Conservation (phyloP, 1,284 basidiomycete species). For the Neonothopanus nambi region DNA sequence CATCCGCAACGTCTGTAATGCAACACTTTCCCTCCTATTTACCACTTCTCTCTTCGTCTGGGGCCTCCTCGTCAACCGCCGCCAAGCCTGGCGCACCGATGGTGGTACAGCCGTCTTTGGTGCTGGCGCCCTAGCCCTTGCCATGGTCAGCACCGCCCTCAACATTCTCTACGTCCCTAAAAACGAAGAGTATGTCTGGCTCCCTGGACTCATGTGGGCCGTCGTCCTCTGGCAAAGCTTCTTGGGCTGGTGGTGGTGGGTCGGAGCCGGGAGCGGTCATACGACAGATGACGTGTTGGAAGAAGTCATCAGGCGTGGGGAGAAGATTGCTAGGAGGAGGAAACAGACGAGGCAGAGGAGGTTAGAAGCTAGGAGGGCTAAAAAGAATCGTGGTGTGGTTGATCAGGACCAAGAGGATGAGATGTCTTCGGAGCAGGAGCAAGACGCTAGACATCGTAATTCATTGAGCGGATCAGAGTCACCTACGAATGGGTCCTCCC, state of each 20-base stretch:
- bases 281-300: conserved; percentile 63
- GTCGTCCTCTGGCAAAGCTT: conserved; percentile 93
- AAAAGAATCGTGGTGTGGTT: conserved; percentile 20
- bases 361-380: conserved; percentile 36
- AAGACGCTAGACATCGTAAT: conserved; percentile 13
- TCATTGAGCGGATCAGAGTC: no score
- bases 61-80: conserved; percentile 89
- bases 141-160: conserved; percentile 77
- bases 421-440: conserved; percentile 27
- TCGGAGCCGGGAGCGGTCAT: conserved; percentile 73
- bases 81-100: conserved; percentile 92
- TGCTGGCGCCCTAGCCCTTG: conserved; percentile 75
- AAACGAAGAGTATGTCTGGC: conserved; percentile 83
- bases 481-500: no score
- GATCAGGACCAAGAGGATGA: neutral
- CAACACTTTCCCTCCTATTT: conserved; percentile 92
- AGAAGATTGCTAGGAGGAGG: conserved; percentile 55
- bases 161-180: conserved; percentile 85
- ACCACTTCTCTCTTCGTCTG: conserved; percentile 88
- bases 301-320: conserved; percentile 58
- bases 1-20: conserved; percentile 93
- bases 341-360: conserved; percentile 28
- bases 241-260: conserved; percentile 97
- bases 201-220: conserved; percentile 83
- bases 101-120: conserved; percentile 97